Percentiles rank a stretch among this genome's conserved stretches.
These are phyloP conservation scores for Aspergillus ustus DNA, from an alignment of 2,329 filamentous ascomycete species.

Conservation along the genomic window DNA sequence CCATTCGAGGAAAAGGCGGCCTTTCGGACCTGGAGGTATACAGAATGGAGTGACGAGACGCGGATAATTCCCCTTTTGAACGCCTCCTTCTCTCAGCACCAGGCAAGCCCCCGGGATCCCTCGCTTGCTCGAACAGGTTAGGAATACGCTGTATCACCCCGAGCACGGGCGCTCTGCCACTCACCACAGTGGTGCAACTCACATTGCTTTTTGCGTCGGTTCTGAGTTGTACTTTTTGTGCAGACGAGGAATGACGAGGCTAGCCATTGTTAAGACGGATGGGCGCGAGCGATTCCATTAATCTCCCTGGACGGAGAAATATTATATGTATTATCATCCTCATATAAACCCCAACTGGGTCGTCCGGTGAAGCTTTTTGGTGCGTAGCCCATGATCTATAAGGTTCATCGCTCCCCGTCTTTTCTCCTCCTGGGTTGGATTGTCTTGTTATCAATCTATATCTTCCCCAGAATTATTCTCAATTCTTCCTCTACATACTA, in stretches of 20 bases:
- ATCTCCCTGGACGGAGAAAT: constrained; percentile 3
- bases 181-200: neutral
- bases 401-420: neutral
- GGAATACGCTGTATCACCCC: constrained; percentile 4
- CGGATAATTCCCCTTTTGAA: neutral
- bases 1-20: neutral
- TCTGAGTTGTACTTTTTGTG: constrained; percentile 6
- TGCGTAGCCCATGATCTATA: neutral
- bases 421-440: neutral
- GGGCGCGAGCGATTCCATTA: neutral
- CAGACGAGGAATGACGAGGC: neutral
- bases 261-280: neutral
- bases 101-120: neutral
- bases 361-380: constrained; percentile 15
- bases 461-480: neutral
- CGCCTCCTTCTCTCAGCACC: neutral
- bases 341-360: constrained; percentile 5
- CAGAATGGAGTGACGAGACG: neutral
- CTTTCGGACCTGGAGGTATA: neutral
- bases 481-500: neutral
- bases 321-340: neutral
- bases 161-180: neutral
- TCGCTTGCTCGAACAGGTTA: constrained; percentile 1
- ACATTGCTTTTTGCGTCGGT: constrained; percentile 6
- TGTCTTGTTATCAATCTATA: neutral